phyloP scores from a whole-genome alignment of 768 basidiomycete genomes.

The Leucocoprinus leucothites region DNA sequence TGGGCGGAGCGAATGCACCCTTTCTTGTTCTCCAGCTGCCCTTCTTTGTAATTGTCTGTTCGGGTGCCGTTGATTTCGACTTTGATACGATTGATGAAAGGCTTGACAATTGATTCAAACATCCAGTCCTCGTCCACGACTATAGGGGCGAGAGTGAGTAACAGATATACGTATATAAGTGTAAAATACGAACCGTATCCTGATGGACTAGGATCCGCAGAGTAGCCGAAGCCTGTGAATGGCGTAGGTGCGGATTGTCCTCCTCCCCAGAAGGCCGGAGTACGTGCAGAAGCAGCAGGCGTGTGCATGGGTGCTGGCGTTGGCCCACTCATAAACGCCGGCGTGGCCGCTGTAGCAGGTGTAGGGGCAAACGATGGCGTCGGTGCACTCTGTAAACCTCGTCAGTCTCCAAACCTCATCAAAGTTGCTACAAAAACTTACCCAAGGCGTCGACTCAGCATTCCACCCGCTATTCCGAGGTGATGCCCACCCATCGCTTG shows the following conservation, averaged over 20 bases:
- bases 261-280: constrained; percentile 40
- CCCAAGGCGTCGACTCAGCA: constrained; percentile 17
- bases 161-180: not conserved
- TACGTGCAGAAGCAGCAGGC: constrained; percentile 20
- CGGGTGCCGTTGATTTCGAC: constrained; percentile 36
- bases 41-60: constrained; percentile 29
- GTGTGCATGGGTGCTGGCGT: constrained; percentile 35
- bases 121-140: constrained; percentile 39
- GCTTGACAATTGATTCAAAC: constrained; percentile 27
- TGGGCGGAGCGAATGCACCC: constrained; percentile 31
- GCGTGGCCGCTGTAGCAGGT: constrained; percentile 35
- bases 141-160: constrained; percentile 1
- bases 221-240: constrained; percentile 3
- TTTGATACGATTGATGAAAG: constrained; percentile 33
- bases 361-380: constrained; percentile 50
- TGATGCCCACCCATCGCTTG: constrained; percentile 10
- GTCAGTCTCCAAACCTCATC: not conserved
- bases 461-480: constrained; percentile 7
- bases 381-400: constrained; percentile 38
- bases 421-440: constrained; percentile 11
- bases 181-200: constrained; percentile 13
- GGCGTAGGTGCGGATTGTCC: constrained; percentile 18
- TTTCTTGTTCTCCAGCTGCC: constrained; percentile 29
- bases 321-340: constrained; percentile 28
- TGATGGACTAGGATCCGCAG: not conserved